Evolutionary conservation across 257 asterid species (phyloP).

Genomic region (Solanum medicagineum): DNA sequence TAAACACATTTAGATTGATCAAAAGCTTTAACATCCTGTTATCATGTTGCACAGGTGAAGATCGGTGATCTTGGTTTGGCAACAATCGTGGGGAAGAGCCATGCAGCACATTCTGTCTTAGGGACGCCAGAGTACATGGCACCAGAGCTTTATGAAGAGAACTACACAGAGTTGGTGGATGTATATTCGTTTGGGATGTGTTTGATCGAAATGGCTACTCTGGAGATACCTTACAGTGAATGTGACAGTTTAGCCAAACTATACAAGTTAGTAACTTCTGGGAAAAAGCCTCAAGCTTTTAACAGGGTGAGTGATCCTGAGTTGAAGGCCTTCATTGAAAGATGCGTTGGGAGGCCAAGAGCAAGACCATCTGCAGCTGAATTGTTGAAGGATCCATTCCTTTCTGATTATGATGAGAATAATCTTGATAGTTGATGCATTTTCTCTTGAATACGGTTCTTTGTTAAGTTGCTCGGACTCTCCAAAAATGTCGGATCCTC

Average conservation of each 20-base stretch:
- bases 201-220: constrained; percentile 15
- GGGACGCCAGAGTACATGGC: constrained; percentile 22
- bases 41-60: constrained; percentile 10
- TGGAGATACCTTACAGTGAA: constrained; percentile 16
- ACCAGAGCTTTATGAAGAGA: constrained; percentile 22
- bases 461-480: too few relatives aligned
- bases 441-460: neutral
- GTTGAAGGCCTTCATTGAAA: constrained; percentile 14
- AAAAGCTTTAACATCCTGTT: neutral
- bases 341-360: constrained; percentile 12
- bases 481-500: too few relatives aligned
- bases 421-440: neutral
- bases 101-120: constrained; percentile 10
- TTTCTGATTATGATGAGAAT: constrained; percentile 4
- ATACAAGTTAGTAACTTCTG: constrained; percentile 15
- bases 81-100: constrained; percentile 18
- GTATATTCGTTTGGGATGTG: constrained; percentile 20
- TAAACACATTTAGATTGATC: neutral
- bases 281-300: constrained; percentile 11
- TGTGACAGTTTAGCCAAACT: constrained; percentile 12
- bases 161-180: constrained; percentile 17
- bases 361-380: constrained; percentile 14
- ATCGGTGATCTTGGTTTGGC: constrained; percentile 21
- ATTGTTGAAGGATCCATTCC: constrained; percentile 13
- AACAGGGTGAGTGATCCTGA: constrained; percentile 7